phyloP scores from a whole-genome alignment of 164 flowering plant species.

The Stephania cephalantha region DNA sequence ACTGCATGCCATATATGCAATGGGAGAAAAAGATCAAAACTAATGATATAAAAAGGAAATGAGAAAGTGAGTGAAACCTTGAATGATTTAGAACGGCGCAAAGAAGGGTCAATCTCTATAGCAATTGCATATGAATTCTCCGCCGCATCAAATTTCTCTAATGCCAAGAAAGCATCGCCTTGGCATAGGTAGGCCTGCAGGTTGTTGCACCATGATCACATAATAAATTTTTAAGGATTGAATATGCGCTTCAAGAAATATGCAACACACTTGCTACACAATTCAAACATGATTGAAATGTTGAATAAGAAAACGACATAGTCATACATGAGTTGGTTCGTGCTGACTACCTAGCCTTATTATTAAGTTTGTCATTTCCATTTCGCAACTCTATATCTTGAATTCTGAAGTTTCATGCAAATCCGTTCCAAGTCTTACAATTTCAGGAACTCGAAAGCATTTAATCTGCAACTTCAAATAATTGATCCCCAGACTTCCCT shows the following conservation, averaged over 20 bases:
- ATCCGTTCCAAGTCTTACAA: neutral
- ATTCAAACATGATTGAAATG: neutral
- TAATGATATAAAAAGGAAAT: neutral
- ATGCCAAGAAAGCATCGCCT: conserved; percentile 78
- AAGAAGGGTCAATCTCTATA: conserved; percentile 61
- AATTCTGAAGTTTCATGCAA: neutral
- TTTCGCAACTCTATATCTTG: no score
- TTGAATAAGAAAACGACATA: neutral
- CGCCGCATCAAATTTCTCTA: conserved; percentile 58
- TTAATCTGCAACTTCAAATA: neutral
- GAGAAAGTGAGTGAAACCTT: conserved; percentile 41
- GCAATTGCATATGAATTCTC: conserved; percentile 60
- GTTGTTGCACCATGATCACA: neutral
- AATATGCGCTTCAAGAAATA: no score
- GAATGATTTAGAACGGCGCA: conserved; percentile 81
- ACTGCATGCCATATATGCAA: neutral
- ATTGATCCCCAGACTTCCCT: neutral
- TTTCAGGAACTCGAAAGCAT: neutral
- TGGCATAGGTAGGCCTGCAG: conserved; percentile 69
- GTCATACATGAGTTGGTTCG: no score
- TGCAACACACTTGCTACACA: neutral
- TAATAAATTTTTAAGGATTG: no score
- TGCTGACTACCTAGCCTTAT: neutral
- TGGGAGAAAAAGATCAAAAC: neutral
- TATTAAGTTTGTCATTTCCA: neutral